Conservation (phyloP, 257 asterid genomes). For the Ehretia macrophylla region DNA sequence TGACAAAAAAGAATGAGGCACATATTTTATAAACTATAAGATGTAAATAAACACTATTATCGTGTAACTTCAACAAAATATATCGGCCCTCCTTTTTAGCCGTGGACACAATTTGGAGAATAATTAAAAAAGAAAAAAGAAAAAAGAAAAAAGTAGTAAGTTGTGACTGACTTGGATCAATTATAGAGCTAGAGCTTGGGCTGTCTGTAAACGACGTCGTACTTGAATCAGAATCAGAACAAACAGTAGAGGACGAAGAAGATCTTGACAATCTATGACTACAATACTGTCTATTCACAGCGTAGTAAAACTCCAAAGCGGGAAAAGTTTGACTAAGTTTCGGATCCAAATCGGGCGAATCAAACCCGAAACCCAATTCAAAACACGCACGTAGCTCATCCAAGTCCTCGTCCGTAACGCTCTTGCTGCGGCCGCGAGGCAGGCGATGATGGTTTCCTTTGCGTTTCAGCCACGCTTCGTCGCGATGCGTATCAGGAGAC, state of each 20-base stretch:
- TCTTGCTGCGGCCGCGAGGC: conserved; percentile 23
- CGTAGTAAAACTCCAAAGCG: conserved; percentile 55
- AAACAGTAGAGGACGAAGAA: conserved; percentile 27
- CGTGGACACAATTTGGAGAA: no score
- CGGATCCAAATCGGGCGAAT: conserved; percentile 60
- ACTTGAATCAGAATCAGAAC: conserved; percentile 29
- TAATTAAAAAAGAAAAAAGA: no score
- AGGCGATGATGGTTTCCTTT: conserved; percentile 22
- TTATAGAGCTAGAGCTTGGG: conserved; percentile 15
- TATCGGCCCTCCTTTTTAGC: no score
- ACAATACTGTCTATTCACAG: conserved; percentile 35
- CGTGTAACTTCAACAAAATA: no score
- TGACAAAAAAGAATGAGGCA: no score
- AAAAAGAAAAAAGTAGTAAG: not conserved
- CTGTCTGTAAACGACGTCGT: not conserved
- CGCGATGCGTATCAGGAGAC: conserved; percentile 57
- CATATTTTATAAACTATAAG: no score
- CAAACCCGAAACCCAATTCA: conserved; percentile 62
- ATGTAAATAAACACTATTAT: no score
- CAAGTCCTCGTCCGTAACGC: conserved; percentile 55
- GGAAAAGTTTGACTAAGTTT: conserved; percentile 59
- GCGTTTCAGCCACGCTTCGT: conserved; percentile 58
- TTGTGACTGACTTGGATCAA: conserved; percentile 44
- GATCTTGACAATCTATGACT: conserved; percentile 36
- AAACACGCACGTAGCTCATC: conserved; percentile 73